These are phyloP conservation scores for Colletotrichum acutatum DNA, from an alignment of 2,329 filamentous ascomycete species.

Conservation along the genomic window DNA sequence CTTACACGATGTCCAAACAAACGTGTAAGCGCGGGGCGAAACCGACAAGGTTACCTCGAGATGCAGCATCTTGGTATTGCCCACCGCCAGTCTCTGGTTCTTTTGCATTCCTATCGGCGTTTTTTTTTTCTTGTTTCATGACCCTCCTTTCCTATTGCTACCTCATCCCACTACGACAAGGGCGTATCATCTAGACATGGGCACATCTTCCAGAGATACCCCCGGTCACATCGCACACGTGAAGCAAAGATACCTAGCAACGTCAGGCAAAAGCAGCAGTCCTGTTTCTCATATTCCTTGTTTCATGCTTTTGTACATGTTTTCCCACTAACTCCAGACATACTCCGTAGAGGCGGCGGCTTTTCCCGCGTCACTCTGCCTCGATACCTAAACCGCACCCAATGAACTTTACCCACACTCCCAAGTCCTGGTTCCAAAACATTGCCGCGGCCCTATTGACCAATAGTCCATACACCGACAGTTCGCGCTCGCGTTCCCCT, in stretches of 20 bases:
- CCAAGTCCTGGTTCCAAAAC: neutral
- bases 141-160: neutral
- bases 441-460: neutral
- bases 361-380: neutral
- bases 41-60: neutral
- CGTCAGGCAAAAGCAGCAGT: neutral
- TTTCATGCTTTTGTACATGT: slow-evolving; percentile 23
- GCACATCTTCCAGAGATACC: neutral
- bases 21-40: slow-evolving; percentile 15
- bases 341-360: slow-evolving; percentile 11
- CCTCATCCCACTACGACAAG: neutral
- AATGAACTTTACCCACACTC: neutral
- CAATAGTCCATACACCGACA: neutral
- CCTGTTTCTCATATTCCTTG: slow-evolving; percentile 5
- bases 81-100: neutral
- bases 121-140: slow-evolving; percentile 21
- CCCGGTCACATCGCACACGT: neutral
- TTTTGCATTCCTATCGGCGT: neutral
- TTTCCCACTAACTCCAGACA: neutral
- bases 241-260: neutral
- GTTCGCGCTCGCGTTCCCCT: neutral
- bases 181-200: slow-evolving; percentile 6
- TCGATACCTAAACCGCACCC: neutral
- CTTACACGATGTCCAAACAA: neutral
- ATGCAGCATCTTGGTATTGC: neutral